phyloP scores from a whole-genome alignment of 768 basidiomycete genomes.

The Psilocybe sp. region DNA sequence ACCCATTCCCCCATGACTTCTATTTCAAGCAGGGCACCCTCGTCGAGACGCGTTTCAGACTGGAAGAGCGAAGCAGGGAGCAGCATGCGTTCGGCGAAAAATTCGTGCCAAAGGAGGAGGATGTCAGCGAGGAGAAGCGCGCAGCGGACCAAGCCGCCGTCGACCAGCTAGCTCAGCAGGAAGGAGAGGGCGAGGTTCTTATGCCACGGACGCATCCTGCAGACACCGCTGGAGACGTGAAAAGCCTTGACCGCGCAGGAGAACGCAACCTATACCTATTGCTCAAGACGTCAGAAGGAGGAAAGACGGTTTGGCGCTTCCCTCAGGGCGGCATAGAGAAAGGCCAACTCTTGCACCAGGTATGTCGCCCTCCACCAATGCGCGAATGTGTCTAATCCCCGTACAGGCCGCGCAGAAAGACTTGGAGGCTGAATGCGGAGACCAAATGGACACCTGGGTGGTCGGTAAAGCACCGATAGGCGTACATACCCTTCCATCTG shows the following conservation, averaged over 20 bases:
- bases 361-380: conserved; percentile 18
- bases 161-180: conserved; percentile 53
- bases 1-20: conserved; percentile 86
- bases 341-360: conserved; percentile 78
- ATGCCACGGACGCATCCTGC: conserved; percentile 60
- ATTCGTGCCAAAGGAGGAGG: conserved; percentile 44
- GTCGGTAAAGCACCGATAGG: conserved; percentile 90
- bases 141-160: conserved; percentile 56
- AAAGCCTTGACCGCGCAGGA: conserved; percentile 78
- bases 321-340: conserved; percentile 64
- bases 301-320: conserved; percentile 72
- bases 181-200: conserved; percentile 61
- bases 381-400: conserved; percentile 1
- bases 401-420: conserved; percentile 71
- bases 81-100: conserved; percentile 67
- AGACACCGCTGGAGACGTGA: conserved; percentile 58
- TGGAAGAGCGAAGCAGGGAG: conserved; percentile 75
- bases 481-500: conserved; percentile 40
- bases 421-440: conserved; percentile 70
- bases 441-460: conserved; percentile 89
- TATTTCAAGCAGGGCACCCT: conserved; percentile 93
- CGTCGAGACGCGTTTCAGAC: conserved; percentile 75
- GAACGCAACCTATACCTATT: conserved; percentile 90
- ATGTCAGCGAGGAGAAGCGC: conserved; percentile 41
- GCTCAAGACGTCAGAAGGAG: conserved; percentile 50